Evolutionary conservation across 192 early-diverging fungal genomes (phyloP).

Genomic region (Coemansia sp.): DNA sequence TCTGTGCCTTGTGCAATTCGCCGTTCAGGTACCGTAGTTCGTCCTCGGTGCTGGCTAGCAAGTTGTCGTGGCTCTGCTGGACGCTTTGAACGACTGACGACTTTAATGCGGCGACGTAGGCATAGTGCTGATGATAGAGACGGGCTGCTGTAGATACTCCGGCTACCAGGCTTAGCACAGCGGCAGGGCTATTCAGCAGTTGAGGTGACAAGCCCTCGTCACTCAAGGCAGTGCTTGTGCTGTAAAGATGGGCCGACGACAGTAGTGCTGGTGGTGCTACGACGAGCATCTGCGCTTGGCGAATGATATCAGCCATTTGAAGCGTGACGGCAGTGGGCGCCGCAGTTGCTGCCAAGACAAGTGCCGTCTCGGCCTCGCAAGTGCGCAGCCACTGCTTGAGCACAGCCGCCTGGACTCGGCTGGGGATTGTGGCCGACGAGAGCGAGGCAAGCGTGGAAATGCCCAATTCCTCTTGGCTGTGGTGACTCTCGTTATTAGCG

Average conservation of each 20-base stretch:
- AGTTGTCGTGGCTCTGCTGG: conserved; percentile 1
- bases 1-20: neutral
- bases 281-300: neutral
- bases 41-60: conserved; percentile 5
- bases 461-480: neutral
- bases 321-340: neutral
- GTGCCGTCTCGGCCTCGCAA: conserved; percentile 17
- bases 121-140: neutral
- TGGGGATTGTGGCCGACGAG: neutral
- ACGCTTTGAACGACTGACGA: neutral
- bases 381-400: conserved; percentile 33
- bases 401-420: conserved; percentile 5
- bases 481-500: too few relatives aligned
- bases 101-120: neutral
- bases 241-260: too few relatives aligned
- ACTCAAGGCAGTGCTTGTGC: too few relatives aligned
- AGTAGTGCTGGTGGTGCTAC: neutral
- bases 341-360: neutral
- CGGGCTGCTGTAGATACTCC: neutral
- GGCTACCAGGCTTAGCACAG: neutral
- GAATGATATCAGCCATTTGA: neutral
- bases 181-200: neutral
- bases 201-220: too few relatives aligned
- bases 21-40: neutral
- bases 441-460: neutral